Evolutionary conservation across 2,329 filamentous ascomycete genomes (phyloP).

Genomic region (Aspergillus sp.): DNA sequence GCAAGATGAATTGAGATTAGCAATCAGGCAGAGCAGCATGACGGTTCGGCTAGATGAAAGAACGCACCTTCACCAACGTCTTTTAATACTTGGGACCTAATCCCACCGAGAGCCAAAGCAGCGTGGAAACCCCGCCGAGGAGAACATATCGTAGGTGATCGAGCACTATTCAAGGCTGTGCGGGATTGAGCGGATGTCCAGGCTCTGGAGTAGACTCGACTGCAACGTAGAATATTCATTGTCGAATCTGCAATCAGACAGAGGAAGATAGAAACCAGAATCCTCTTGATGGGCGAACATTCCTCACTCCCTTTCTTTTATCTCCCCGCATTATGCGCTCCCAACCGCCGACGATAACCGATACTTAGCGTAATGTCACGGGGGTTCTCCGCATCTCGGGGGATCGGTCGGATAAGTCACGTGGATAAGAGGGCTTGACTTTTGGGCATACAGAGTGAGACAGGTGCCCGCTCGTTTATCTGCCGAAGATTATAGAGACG

Average conservation of each 20-base stretch:
- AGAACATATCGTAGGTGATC: slow-evolving; percentile 22
- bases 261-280: neutral
- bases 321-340: slow-evolving; percentile 15
- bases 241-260: slow-evolving; percentile 5
- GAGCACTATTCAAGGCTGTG: slow-evolving; percentile 27
- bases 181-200: slow-evolving; percentile 25
- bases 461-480: neutral
- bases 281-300: slow-evolving; percentile 2
- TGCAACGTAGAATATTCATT: slow-evolving; percentile 34
- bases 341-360: slow-evolving; percentile 26
- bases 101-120: slow-evolving; percentile 33
- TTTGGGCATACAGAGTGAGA: neutral
- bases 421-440: neutral
- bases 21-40: slow-evolving; percentile 7
- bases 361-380: slow-evolving; percentile 22
- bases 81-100: slow-evolving; percentile 42
- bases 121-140: slow-evolving; percentile 38
- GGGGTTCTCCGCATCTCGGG: slow-evolving; percentile 23
- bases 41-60: neutral
- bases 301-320: slow-evolving; percentile 1
- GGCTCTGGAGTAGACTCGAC: slow-evolving; percentile 28
- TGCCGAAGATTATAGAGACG: neutral
- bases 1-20: slow-evolving; percentile 14
- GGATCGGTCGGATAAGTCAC: neutral
- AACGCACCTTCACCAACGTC: slow-evolving; percentile 45